phyloP scores from a whole-genome alignment of 129 eudicot genomes.

The Sambucus nigra region DNA sequence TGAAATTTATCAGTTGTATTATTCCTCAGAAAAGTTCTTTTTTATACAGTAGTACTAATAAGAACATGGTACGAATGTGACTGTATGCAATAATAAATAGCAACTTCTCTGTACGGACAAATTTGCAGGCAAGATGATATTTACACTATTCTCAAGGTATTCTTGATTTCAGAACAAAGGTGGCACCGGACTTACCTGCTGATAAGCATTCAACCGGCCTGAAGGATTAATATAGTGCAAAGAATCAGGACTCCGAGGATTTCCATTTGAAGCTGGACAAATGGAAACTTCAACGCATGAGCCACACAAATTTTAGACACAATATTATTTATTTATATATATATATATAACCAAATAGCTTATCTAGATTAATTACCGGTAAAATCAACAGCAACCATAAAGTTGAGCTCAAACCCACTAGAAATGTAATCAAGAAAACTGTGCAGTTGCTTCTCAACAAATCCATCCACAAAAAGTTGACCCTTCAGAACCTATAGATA shows the following conservation, averaged over 20 bases:
- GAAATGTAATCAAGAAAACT: conserved; percentile 89
- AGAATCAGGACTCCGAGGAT: conserved; percentile 53
- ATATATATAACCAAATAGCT: not conserved
- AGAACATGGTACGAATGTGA: too few species aligned
- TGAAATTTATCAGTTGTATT: too few species aligned
- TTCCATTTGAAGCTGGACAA: conserved; percentile 78
- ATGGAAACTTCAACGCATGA: conserved; percentile 3
- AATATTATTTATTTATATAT: too few species aligned
- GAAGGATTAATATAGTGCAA: conserved; percentile 84
- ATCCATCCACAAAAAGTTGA: conserved; percentile 64
- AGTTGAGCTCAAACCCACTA: conserved; percentile 90
- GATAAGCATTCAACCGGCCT: conserved; percentile 81
- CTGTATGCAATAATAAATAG: too few species aligned
- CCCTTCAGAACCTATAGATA: conserved; percentile 67
- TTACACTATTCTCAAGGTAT: too few species aligned
- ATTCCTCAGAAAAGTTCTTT: too few species aligned
- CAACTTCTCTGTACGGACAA: too few species aligned
- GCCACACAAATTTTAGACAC: not conserved
- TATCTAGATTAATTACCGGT: conserved; percentile 41
- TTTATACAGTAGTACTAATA: too few species aligned
- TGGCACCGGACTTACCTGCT: conserved; percentile 42
- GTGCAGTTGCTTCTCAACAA: conserved; percentile 50
- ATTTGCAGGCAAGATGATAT: too few species aligned
- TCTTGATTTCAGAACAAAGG: too few species aligned
- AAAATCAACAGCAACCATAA: conserved; percentile 98